These are phyloP conservation scores for Abortiporus biennis DNA, from an alignment of 1,284 basidiomycete genomes.

Conservation along the genomic window DNA sequence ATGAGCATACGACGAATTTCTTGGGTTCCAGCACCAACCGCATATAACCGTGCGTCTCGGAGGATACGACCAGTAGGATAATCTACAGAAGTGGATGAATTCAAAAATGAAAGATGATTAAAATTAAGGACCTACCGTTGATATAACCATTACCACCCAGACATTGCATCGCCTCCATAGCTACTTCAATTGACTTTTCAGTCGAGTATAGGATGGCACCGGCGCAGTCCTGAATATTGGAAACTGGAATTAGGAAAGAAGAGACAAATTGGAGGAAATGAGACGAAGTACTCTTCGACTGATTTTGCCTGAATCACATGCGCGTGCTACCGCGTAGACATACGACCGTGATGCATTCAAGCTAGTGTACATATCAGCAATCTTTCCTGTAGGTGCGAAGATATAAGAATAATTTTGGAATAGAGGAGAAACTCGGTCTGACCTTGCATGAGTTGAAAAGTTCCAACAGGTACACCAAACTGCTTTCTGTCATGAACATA, in stretches of 20 bases:
- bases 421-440: slow-evolving; percentile 16
- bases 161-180: slow-evolving; percentile 87
- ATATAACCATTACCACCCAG: slow-evolving; percentile 92
- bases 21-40: slow-evolving; percentile 89
- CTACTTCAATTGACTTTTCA: slow-evolving; percentile 87
- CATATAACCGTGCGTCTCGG: slow-evolving; percentile 81
- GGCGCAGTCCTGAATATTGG: slow-evolving; percentile 70
- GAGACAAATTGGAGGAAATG: neutral
- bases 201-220: slow-evolving; percentile 90
- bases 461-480: slow-evolving; percentile 83
- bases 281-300: slow-evolving; percentile 64
- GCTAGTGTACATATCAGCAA: slow-evolving; percentile 95
- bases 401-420: neutral
- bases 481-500: slow-evolving; percentile 92
- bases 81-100: slow-evolving; percentile 40
- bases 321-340: slow-evolving; percentile 88
- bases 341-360: slow-evolving; percentile 85
- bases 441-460: slow-evolving; percentile 96
- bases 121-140: slow-evolving; percentile 50
- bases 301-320: slow-evolving; percentile 79
- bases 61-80: slow-evolving; percentile 85
- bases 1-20: slow-evolving; percentile 90
- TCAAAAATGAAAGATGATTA: neutral
- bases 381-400: slow-evolving; percentile 44
- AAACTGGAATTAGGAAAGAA: neutral